These are phyloP conservation scores for Rhinocladiella mackenziei DNA, from an alignment of 2,329 filamentous ascomycete genomes.

Conservation along the genomic window DNA sequence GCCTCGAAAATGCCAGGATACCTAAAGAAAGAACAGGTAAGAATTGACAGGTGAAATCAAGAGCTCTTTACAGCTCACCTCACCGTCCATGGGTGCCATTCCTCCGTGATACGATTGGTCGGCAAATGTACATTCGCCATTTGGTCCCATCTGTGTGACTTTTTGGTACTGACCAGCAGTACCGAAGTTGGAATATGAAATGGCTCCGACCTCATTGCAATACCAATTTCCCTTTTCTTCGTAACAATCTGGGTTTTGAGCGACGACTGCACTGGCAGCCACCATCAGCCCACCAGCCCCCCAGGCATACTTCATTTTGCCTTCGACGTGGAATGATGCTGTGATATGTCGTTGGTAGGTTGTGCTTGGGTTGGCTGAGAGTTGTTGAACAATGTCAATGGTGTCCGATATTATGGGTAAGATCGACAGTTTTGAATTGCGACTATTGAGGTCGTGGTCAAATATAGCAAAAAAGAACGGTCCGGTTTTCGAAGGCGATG, in stretches of 20 bases:
- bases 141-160: constrained; percentile 54
- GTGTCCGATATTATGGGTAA: neutral
- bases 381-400: neutral
- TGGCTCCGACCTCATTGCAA: constrained; percentile 57
- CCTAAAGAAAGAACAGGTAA: constrained; percentile 40
- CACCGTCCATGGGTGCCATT: constrained; percentile 65
- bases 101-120: constrained; percentile 52
- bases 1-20: constrained; percentile 69
- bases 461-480: too few species aligned
- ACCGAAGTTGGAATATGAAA: constrained; percentile 64
- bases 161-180: constrained; percentile 60
- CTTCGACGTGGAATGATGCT: neutral
- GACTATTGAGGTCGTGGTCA: too few species aligned
- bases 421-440: too few species aligned
- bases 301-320: constrained; percentile 17
- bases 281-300: constrained; percentile 13
- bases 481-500: too few species aligned
- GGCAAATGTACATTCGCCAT: constrained; percentile 52
- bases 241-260: constrained; percentile 13
- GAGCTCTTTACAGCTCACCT: constrained; percentile 50
- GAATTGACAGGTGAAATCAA: neutral
- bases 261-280: constrained; percentile 10
- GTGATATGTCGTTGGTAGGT: neutral
- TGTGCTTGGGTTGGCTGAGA: too few species aligned
- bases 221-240: constrained; percentile 57